phyloP scores from a whole-genome alignment of 192 early-diverging fungal genomes.

The Paraglomus brasilianum region DNA sequence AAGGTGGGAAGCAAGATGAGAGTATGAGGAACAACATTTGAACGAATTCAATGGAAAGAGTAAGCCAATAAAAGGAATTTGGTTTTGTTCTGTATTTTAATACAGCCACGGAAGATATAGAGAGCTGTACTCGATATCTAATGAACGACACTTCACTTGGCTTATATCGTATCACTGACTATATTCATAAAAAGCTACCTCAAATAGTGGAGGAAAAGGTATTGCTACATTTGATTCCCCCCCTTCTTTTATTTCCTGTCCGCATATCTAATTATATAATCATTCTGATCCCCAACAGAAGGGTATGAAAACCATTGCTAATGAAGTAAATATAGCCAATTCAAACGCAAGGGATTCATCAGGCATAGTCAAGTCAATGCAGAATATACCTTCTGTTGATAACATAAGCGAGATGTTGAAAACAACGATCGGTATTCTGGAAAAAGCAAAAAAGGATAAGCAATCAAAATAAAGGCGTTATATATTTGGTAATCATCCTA shows the following conservation, averaged over 20 bases:
- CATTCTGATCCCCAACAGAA: constrained; percentile 8
- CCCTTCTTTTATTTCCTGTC: neutral
- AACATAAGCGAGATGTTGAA: constrained; percentile 24
- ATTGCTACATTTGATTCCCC: neutral
- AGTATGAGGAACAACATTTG: too few species aligned
- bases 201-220: constrained; percentile 32
- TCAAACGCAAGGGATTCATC: constrained; percentile 21
- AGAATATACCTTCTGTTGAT: neutral
- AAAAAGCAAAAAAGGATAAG: neutral
- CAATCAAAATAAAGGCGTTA: too few species aligned
- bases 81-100: neutral
- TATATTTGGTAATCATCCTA: too few species aligned
- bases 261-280: neutral
- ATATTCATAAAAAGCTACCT: constrained; percentile 30
- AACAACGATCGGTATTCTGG: constrained; percentile 10
- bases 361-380: constrained; percentile 6
- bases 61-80: neutral
- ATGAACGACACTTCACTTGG: constrained; percentile 28
- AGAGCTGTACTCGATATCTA: constrained; percentile 7
- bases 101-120: constrained; percentile 14
- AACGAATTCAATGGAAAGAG: neutral
- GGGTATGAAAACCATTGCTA: neutral
- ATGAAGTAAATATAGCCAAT: constrained; percentile 8
- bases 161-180: constrained; percentile 31
- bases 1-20: too few species aligned